Evolutionary conservation across 2,329 filamentous ascomycete species (phyloP).

Genomic region (Cercospora sp.): DNA sequence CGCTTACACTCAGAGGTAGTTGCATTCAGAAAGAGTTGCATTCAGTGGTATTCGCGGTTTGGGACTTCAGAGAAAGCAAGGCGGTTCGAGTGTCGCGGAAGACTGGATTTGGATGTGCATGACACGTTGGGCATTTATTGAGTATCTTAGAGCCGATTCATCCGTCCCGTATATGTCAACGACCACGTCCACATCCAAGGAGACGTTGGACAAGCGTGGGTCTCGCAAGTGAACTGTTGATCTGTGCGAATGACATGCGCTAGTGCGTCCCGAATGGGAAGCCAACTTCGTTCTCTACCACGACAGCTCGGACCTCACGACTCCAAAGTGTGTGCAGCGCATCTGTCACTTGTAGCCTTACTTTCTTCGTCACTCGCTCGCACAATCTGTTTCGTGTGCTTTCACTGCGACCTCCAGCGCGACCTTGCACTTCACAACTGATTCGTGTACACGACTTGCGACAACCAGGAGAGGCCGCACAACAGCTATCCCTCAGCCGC

Average conservation of each 20-base stretch:
- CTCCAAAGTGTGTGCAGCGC: not conserved
- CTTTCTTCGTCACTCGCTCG: conserved; percentile 3
- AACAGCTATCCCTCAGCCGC: not conserved
- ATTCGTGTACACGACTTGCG: not conserved
- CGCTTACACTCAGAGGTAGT: too few relatives aligned
- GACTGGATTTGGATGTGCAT: not conserved
- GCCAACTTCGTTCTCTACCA: conserved; percentile 2
- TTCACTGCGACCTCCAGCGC: not conserved
- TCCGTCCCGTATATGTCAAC: not conserved
- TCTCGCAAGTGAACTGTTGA: not conserved
- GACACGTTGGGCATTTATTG: not conserved
- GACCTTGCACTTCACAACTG: not conserved
- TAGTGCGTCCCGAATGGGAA: conserved; percentile 4
- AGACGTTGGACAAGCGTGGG: not conserved
- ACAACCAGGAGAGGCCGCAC: not conserved
- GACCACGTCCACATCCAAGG: not conserved
- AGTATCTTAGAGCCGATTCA: not conserved
- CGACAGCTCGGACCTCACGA: not conserved
- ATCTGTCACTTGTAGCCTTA: not conserved
- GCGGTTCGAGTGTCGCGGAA: not conserved
- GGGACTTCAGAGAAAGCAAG: too few relatives aligned
- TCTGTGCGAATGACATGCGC: conserved; percentile 4
- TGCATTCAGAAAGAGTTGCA: too few relatives aligned
- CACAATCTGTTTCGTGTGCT: not conserved
- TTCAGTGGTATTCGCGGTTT: too few relatives aligned